A percentile compares a stretch with the other conserved stretches of the same genome.
phyloP scores from a whole-genome alignment of 495 filamentous ascomycete species.

The Niebla homalea region DNA sequence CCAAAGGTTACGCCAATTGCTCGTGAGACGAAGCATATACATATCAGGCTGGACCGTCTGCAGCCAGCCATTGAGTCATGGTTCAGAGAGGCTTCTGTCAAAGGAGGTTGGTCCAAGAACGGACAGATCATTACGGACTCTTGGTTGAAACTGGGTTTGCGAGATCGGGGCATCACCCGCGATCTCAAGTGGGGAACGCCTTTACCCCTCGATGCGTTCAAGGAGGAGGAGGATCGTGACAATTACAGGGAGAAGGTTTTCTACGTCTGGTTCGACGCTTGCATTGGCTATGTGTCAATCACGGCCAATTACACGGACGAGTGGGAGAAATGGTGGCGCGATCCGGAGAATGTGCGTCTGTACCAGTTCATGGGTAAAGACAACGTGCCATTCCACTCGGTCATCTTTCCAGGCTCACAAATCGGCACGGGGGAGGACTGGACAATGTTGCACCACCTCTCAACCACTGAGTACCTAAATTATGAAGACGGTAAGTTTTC shows the following conservation, averaged over 20 bases:
- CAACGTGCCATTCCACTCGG: slow-evolving; percentile 83
- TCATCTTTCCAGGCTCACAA: slow-evolving; percentile 84
- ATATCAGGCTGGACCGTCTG: slow-evolving; percentile 66
- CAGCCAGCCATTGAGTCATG: slow-evolving; percentile 61
- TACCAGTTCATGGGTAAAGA: slow-evolving; percentile 99
- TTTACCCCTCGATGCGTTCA: slow-evolving; percentile 37
- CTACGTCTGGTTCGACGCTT: slow-evolving; percentile 98
- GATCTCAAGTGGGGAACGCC: slow-evolving; percentile 83
- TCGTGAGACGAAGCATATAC: slow-evolving; percentile 59
- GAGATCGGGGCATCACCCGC: slow-evolving; percentile 77
- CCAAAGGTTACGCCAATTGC: slow-evolving; percentile 55
- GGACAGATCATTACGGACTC: slow-evolving; percentile 54
- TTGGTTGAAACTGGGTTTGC: slow-evolving; percentile 73
- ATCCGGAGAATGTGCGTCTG: slow-evolving; percentile 74
- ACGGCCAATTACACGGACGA: slow-evolving; percentile 83
- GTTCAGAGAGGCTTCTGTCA: slow-evolving; percentile 42
- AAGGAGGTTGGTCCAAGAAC: slow-evolving; percentile 68
- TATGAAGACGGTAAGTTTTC: slow-evolving; percentile 96
- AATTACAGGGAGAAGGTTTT: slow-evolving; percentile 33
- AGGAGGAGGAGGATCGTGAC: slow-evolving; percentile 21
- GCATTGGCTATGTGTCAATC: slow-evolving; percentile 91
- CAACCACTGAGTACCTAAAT: slow-evolving; percentile 88
- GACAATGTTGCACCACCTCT: slow-evolving; percentile 83
- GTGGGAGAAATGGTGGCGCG: slow-evolving; percentile 94
- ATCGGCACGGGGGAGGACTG: slow-evolving; percentile 73